Evolutionary conservation across 371 early-diverging fungal genomes (phyloP), one percentile per base, ranked within the genome.

Genomic region (Blakeslea trispora): DNA sequence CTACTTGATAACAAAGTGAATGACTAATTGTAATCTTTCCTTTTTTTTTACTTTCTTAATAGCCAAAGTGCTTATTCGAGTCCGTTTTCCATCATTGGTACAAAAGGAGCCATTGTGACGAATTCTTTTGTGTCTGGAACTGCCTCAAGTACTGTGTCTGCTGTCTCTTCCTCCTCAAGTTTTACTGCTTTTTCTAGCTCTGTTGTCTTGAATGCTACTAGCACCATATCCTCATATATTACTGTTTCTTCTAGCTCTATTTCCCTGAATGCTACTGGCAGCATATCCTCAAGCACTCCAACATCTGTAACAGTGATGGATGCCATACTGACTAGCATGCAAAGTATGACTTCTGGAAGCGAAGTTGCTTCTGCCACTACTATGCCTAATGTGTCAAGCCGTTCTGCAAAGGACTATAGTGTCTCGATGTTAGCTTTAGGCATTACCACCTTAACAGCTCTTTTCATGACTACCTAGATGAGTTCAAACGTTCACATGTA

Each of bases 1-100:
- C n/a, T 28, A 28, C 28, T 28, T 52, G 14, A 8, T 45, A 13
- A 4, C 24, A 7, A 13, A 7, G 23, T 39, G 37, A 15, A 17
- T 5, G n/a, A 23, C 18, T 23, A 0, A 21, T 22, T 14, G 18
- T 15, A 40, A n/a, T n/a, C n/a, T n/a, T n/a, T 47, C 31, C 21
- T 39, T 40, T 43, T 32, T 23, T 40, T 22, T 18, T 34, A 45
- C 37, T 51, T 23, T 40, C 15, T 18, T 34, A 45, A 4, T 51
- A 64, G 64, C 11, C 55, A 35, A 24, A 31, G 50, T 28, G 19
- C 68, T 31, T 67, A 63, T 42, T 67, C 68, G 19, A 51, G 58
- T 21, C 47, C 63, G 5, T 67, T 67, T 50, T 32, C 42, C 11
- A 52, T 67, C 7, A 45, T 42, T 48, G 59, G 57, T 37, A 55